These are phyloP conservation scores for Pochonia chlamydosporia DNA, from an alignment of 2,329 filamentous ascomycete genomes.

Conservation along the genomic window DNA sequence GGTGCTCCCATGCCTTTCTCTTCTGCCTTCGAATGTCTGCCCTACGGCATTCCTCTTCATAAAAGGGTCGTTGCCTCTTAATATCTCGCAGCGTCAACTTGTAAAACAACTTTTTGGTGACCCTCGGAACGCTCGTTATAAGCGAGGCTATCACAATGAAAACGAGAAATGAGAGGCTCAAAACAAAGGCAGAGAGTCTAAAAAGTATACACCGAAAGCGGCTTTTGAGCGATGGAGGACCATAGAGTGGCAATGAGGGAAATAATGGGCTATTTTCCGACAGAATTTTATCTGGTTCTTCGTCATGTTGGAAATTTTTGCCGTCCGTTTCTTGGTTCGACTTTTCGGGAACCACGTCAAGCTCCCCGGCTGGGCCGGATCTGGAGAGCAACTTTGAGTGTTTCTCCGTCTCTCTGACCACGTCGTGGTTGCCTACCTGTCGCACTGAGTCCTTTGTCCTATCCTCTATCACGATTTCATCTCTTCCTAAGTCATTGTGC, in stretches of 20 bases:
- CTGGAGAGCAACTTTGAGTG: too few relatives aligned
- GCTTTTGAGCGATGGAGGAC: conserved; percentile 62
- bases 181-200: conserved; percentile 61
- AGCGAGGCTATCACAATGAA: conserved; percentile 71
- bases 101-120: conserved; percentile 43
- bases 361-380: too few relatives aligned
- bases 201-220: conserved; percentile 62
- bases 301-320: conserved; percentile 9
- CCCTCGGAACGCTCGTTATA: conserved; percentile 56
- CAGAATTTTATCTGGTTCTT: conserved; percentile 35
- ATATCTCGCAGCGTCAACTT: conserved; percentile 55
- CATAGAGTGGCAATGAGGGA: conserved; percentile 76
- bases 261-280: conserved; percentile 75
- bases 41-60: conserved; percentile 63
- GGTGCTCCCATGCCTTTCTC: conserved; percentile 56
- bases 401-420: too few relatives aligned
- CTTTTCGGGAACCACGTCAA: too few relatives aligned
- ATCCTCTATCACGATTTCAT: too few relatives aligned
- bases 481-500: too few relatives aligned
- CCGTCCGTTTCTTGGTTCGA: neutral
- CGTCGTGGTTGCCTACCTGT: too few relatives aligned
- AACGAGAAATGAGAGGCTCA: conserved; percentile 72
- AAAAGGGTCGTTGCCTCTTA: conserved; percentile 58
- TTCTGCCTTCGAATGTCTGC: conserved; percentile 49
- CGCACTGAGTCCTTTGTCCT: too few relatives aligned